phyloP scores from a whole-genome alignment of 352 stramenopile genomes.

The Thalassiosira livingstoniorum region DNA sequence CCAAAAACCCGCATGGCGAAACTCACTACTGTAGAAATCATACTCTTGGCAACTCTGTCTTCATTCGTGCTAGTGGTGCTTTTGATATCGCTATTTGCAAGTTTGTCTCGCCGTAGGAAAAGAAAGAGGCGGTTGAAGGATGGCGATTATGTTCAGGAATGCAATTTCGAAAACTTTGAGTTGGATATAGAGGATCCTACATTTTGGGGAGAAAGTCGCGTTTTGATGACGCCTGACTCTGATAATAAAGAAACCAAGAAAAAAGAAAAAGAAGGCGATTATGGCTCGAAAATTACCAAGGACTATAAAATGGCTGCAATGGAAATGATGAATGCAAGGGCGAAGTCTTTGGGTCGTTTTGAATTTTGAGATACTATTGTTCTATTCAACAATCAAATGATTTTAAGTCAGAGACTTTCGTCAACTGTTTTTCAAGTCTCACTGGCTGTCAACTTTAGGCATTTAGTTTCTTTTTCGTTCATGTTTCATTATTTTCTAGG shows the following conservation, averaged over 20 bases:
- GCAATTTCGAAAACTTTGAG: not conserved
- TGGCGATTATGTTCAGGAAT: not conserved
- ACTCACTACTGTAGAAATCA: not conserved
- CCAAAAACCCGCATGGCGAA: not conserved
- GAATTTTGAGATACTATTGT: too few species aligned
- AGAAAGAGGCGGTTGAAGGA: not conserved
- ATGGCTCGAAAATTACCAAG: not conserved
- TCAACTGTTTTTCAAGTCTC: too few species aligned
- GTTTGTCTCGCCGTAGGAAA: not conserved
- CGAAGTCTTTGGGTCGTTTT: too few species aligned
- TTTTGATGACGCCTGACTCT: not conserved
- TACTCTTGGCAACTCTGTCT: not conserved
- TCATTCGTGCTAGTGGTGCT: not conserved
- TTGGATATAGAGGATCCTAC: slow-evolving; percentile 6
- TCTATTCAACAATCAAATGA: too few species aligned
- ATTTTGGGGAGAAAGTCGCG: slow-evolving; percentile 8
- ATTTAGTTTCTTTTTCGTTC: too few species aligned
- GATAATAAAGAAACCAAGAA: not conserved
- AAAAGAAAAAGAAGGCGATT: not conserved
- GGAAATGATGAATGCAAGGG: not conserved
- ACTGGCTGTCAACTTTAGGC: too few species aligned
- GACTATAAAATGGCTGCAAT: slow-evolving; percentile 8
- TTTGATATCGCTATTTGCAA: not conserved
- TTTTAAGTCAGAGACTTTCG: too few species aligned
- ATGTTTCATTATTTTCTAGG: too few species aligned